Conservation (phyloP, 1,139 yeast genomes). For the Wickerhamomyces sp. region DNA sequence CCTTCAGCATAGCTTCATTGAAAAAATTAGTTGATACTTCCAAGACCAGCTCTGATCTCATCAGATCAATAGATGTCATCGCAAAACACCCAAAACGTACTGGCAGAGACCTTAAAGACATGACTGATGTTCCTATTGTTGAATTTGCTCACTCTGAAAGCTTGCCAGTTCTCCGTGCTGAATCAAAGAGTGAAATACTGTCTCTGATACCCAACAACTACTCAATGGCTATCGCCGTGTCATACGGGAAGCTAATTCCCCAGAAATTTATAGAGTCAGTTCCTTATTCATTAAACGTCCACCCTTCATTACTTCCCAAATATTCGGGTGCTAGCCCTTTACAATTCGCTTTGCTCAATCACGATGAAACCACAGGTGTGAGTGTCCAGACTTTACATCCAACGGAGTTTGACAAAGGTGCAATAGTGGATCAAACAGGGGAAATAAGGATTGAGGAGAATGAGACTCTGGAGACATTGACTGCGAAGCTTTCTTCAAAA, state of each 20-base stretch:
- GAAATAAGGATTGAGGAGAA: conserved; percentile 32
- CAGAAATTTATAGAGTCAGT: conserved; percentile 42
- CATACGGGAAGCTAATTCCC: conserved; percentile 83
- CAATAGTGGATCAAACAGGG: conserved; percentile 55
- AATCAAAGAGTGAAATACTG: conserved; percentile 49
- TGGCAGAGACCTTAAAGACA: conserved; percentile 55
- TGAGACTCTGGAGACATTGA: conserved; percentile 42
- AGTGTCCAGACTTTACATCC: conserved; percentile 90
- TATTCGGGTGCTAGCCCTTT: conserved; percentile 91
- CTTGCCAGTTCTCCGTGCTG: conserved; percentile 52
- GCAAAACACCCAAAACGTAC: conserved; percentile 63
- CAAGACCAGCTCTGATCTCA: conserved; percentile 25
- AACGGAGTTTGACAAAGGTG: conserved; percentile 76
- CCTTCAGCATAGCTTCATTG: conserved; percentile 62
- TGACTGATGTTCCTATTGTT: conserved; percentile 55
- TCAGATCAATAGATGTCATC: conserved; percentile 53
- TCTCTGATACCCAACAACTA: conserved; percentile 31
- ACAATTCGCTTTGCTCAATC: conserved; percentile 69
- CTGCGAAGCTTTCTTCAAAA: conserved; percentile 42
- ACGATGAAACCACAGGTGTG: conserved; percentile 68
- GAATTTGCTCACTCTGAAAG: conserved; percentile 31
- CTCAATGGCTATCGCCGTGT: conserved; percentile 79
- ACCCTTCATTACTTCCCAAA: conserved; percentile 82
- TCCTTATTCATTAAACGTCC: conserved; percentile 73
- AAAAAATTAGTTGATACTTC: conserved; percentile 37